Evolutionary conservation across 257 asterid species (phyloP), one percentile per base, ranked within the genome.

Genomic region (Solanum sejunctum): DNA sequence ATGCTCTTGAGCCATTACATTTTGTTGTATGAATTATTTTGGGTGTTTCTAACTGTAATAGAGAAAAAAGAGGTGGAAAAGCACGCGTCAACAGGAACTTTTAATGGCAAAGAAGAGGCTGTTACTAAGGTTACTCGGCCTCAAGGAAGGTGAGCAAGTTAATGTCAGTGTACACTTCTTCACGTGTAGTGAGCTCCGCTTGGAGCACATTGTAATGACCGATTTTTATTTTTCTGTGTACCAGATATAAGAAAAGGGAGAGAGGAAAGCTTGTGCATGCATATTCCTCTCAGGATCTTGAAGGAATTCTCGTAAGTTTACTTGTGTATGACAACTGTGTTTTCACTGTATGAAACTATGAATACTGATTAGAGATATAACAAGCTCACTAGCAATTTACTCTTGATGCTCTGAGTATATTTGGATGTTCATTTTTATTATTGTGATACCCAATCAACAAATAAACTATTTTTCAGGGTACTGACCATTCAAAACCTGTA

Each of bases 271-370:
- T 85, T 80, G 98, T 95, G 84, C 87, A 86, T 26, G 88, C 88
- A 79, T 97, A 95, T 87, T 93, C 99, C 84, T 88, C 98, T 52
- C 85, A 92, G 90, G 98, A 97, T 90, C 98, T 97, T 88, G 97
- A 94, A 89, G 98, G 98, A 88, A 97, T 97, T 87, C 98, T 97
- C 72, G 98, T 94, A 85, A 91, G 99, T 88, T 26, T 52, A 78
- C 83, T 15, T 78, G 52, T 26, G 43, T 47, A 52, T 78, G 64
- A 78, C 41, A 75, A 15, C 4, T 11, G 20, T 77, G 63, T 77
- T 51, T 77, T 17, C 47, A 23, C 63, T 15, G 16, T 9, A 51
- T 77, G 36, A 32, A 32, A 32, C 3, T 32, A 32, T 32, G 82
- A 61, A 51, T 77, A 51, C 2, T 15, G 61, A 51, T 77, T 21